Evolutionary conservation across 768 basidiomycete genomes (phyloP).

Genomic region (Cystofilobasidium macerans): DNA sequence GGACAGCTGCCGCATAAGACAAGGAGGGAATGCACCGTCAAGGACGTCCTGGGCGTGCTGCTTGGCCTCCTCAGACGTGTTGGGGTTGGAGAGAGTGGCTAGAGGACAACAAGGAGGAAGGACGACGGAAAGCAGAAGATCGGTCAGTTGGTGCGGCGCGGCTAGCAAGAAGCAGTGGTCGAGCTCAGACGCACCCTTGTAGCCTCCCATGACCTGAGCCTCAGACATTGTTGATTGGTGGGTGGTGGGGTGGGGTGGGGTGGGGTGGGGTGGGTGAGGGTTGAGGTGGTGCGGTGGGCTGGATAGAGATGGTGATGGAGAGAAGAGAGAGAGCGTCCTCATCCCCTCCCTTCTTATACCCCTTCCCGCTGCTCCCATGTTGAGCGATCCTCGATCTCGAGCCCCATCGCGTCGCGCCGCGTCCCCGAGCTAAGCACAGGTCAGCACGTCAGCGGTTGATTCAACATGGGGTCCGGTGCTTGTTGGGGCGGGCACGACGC

Average conservation of each 20-base stretch:
- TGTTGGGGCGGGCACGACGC: too few relatives aligned
- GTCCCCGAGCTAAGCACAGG: too few relatives aligned
- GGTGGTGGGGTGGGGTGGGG: too few relatives aligned
- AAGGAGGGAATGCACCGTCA: slow-evolving; percentile 40
- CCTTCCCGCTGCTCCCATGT: too few relatives aligned
- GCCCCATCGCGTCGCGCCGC: too few relatives aligned
- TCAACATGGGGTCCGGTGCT: too few relatives aligned
- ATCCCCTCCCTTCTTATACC: neutral
- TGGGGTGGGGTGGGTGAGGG: neutral
- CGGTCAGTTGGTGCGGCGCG: too few relatives aligned
- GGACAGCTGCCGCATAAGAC: neutral
- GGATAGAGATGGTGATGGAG: neutral
- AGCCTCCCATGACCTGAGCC: neutral
- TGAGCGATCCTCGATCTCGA: too few relatives aligned
- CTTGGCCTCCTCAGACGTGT: slow-evolving; percentile 35
- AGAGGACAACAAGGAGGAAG: neutral
- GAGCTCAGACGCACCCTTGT: slow-evolving; percentile 17
- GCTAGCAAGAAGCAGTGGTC: too few relatives aligned
- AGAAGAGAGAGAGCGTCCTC: neutral
- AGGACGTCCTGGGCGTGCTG: slow-evolving; percentile 32
- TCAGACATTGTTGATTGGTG: slow-evolving; percentile 3
- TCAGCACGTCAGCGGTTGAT: too few relatives aligned
- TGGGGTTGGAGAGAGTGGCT: slow-evolving; percentile 35
- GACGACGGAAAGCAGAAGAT: neutral
- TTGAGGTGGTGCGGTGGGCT: neutral